Conservation (phyloP, 2,329 filamentous ascomycete genomes). For the Claviceps pusilla region DNA sequence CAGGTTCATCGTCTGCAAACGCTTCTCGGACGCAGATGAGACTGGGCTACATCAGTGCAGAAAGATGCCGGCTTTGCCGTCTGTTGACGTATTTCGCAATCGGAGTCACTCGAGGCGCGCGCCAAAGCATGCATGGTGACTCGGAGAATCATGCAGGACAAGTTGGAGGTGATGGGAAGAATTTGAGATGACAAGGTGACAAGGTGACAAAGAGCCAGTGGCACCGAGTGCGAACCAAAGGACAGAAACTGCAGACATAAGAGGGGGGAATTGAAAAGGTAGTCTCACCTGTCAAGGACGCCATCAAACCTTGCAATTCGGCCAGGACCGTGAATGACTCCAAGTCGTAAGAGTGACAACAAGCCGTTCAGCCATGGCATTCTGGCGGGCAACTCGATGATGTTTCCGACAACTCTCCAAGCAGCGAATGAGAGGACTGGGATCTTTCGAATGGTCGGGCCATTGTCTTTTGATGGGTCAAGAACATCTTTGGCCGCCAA, state of each 20-base stretch:
- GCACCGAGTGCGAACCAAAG: neutral
- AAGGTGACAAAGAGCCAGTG: neutral
- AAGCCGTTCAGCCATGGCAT: constrained; percentile 84
- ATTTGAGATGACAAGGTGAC: neutral
- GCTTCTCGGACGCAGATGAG: neutral
- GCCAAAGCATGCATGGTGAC: constrained; percentile 27
- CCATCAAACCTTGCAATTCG: constrained; percentile 60
- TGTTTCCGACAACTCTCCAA: constrained; percentile 57
- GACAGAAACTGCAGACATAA: constrained; percentile 7
- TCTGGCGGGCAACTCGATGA: constrained; percentile 59
- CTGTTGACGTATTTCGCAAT: no score
- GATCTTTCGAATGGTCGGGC: constrained; percentile 23
- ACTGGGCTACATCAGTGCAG: neutral
- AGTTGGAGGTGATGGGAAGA: neutral
- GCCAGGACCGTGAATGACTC: constrained; percentile 58
- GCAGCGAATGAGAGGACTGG: constrained; percentile 64
- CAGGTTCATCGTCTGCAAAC: neutral
- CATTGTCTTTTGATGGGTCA: neutral
- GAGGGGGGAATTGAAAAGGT: constrained; percentile 7
- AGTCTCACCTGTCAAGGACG: constrained; percentile 74
- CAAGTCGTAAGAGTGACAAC: constrained; percentile 62
- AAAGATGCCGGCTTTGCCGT: neutral
- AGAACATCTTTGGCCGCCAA: constrained; percentile 4
- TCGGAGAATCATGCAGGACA: constrained; percentile 24
- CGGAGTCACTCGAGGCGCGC: neutral